Evolutionary conservation across 1,139 yeast species (phyloP).

Genomic region (Kodamaea sp.): DNA sequence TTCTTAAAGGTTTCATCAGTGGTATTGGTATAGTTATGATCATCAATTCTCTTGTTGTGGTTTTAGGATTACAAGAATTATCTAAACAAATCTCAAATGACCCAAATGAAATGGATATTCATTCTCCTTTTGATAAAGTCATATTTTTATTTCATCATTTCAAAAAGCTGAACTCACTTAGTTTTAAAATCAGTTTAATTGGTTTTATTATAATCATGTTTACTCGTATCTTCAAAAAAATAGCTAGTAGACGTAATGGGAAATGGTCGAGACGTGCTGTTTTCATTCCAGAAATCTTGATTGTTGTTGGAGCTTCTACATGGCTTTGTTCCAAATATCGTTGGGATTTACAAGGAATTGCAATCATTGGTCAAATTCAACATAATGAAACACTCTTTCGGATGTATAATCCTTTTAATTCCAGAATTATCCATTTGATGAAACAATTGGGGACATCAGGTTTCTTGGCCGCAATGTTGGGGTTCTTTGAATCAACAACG

Average conservation of each 20-base stretch:
- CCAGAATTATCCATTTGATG: constrained; percentile 29
- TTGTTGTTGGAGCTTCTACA: constrained; percentile 67
- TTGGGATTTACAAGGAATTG: constrained; percentile 60
- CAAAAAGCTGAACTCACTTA: constrained; percentile 45
- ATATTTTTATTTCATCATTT: constrained; percentile 46
- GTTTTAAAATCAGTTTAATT: constrained; percentile 49
- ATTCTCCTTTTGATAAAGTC: constrained; percentile 73
- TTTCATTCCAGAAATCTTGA: constrained; percentile 78
- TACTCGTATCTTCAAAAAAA: constrained; percentile 42
- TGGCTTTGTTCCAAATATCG: constrained; percentile 49
- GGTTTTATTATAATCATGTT: constrained; percentile 45
- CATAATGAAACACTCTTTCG: constrained; percentile 21
- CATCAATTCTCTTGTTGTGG: constrained; percentile 68
- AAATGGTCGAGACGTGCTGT: constrained; percentile 30
- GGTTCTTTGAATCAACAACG: constrained; percentile 91
- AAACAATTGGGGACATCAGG: constrained; percentile 52
- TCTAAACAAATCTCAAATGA: constrained; percentile 31
- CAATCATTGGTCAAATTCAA: constrained; percentile 65
- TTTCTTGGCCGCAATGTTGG: constrained; percentile 78
- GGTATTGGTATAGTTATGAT: constrained; percentile 94
- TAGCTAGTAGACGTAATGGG: constrained; percentile 15
- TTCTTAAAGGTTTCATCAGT: constrained; percentile 83
- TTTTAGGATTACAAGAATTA: constrained; percentile 58
- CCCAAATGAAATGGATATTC: constrained; percentile 51
- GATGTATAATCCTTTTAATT: constrained; percentile 34